A percentile compares a stretch with the other conserved stretches of the same genome.
Evolutionary conservation across 78 protist genomes (phyloP).

Genomic region (slime mould (Dictyostelium discoideum)): DNA sequence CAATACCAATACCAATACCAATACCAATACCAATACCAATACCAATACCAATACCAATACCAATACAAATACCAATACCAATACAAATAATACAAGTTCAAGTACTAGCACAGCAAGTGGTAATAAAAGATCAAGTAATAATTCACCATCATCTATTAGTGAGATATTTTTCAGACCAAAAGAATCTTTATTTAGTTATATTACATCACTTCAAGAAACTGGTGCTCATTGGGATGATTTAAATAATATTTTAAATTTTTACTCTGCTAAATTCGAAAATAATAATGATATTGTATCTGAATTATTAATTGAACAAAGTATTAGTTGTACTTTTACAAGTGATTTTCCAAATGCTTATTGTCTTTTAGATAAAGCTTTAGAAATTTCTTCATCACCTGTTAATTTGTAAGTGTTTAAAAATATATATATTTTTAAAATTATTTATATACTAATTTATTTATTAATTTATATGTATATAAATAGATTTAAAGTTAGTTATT

Average conservation of each 20-base stretch:
- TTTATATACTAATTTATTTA: background rate
- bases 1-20: background rate
- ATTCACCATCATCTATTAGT: background rate
- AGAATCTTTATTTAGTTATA: conserved; percentile 38
- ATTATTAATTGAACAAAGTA: conserved; percentile 49
- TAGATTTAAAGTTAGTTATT: conserved; percentile 56
- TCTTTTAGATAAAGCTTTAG: conserved; percentile 40
- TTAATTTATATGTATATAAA: no score
- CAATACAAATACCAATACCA: background rate
- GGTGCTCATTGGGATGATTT: conserved; percentile 66
- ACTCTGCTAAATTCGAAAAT: background rate
- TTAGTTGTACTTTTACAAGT: conserved; percentile 28
- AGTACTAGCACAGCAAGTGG: background rate
- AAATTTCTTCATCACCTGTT: conserved; percentile 27
- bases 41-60: background rate
- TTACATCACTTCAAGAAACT: conserved; percentile 69
- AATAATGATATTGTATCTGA: conserved; percentile 43
- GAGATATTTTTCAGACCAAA: conserved; percentile 38
- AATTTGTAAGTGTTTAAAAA: conserved; percentile 14
- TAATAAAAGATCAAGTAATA: background rate
- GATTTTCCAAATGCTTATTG: background rate
- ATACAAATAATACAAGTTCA: no score
- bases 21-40: no score
- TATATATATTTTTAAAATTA: background rate
- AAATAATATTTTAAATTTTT: conserved; percentile 24